phyloP scores from a whole-genome alignment of 768 basidiomycete genomes.

The Pleurotus eryngii region DNA sequence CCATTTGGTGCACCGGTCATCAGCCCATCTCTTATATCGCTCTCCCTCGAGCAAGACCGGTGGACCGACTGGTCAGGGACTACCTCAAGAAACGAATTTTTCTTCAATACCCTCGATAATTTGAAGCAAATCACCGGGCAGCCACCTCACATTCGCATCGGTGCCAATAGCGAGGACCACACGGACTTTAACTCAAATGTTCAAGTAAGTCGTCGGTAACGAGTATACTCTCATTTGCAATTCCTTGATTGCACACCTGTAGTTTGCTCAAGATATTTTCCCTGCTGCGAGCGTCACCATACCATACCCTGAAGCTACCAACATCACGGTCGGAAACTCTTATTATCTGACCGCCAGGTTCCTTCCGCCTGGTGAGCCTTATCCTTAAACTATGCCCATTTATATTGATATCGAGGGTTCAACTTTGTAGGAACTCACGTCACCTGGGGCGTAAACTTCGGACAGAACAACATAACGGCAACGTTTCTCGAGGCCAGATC shows the following conservation, averaged over 20 bases:
- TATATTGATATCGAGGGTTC: neutral
- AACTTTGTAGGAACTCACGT: slow-evolving; percentile 31
- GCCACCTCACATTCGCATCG: slow-evolving; percentile 57
- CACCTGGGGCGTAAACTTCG: slow-evolving; percentile 69
- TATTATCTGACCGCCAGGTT: slow-evolving; percentile 53
- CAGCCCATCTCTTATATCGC: slow-evolving; percentile 48
- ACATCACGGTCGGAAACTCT: slow-evolving; percentile 53
- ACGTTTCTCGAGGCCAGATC: slow-evolving; percentile 45
- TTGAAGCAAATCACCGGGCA: slow-evolving; percentile 47
- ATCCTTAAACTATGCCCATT: neutral
- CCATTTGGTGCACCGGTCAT: slow-evolving; percentile 34
- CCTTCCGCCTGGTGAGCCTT: slow-evolving; percentile 42
- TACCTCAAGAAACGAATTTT: slow-evolving; percentile 51
- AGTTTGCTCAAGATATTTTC: slow-evolving; percentile 49
- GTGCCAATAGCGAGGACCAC: slow-evolving; percentile 56
- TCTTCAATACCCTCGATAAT: slow-evolving; percentile 58
- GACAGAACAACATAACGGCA: slow-evolving; percentile 46
- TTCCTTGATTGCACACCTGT: neutral
- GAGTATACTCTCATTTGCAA: too few species aligned
- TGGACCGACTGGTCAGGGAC: slow-evolving; percentile 68
- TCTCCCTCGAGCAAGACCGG: slow-evolving; percentile 69
- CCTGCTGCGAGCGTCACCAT: slow-evolving; percentile 43
- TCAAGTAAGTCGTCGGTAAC: slow-evolving; percentile 27
- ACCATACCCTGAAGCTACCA: slow-evolving; percentile 67
- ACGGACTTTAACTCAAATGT: slow-evolving; percentile 51